Evolutionary conservation across 2,329 filamentous ascomycete genomes (phyloP), one percentile per base, ranked within the genome.

Genomic region (Xylaria sp.): DNA sequence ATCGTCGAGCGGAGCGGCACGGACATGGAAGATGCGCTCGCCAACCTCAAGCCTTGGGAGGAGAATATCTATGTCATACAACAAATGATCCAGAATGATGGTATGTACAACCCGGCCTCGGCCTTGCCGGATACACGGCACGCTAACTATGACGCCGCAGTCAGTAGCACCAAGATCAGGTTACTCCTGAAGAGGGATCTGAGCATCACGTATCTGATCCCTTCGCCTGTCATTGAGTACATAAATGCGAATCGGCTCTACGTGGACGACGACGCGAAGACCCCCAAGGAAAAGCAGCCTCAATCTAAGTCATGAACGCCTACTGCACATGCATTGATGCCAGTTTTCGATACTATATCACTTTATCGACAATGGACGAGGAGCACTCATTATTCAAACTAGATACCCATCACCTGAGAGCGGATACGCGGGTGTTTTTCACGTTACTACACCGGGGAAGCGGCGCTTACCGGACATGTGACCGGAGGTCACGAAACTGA

Each of bases 1-100:
- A 92, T 95, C 69, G 87, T 97, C n/a, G 92, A 98, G 84, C 89
- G 95, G 69, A 91, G 90, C 50, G 94, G 94, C 52, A 97, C 94
- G 25, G 93, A 97, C 76, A 92, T 97, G 59, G 92, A 97, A 71
- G 92, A 97, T 77, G 94, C 94, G 1, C 85, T 97, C 55, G 90
- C 91, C n/a, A 91, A 89, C 54, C 84, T 97, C 56, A 91, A 94
- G 78, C 88, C 90, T 69, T 98, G 92, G 88, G 91, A 93, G 76
- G 89, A 94, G 75, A 96, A 97, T 74, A 90, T 97, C 70, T 91
- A 93, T 77, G 92, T 97, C 63, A 95, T 97, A 72, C 92, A 93
- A 66, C 93, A 97, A 80, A 88, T 97, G 61, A 94, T 97, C 58
- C 90, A 93, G 73, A 95, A 95, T 80, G 92, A 96, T 75, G 71